phyloP scores from a whole-genome alignment of 1,284 basidiomycete species.

The Gomphus sp. region DNA sequence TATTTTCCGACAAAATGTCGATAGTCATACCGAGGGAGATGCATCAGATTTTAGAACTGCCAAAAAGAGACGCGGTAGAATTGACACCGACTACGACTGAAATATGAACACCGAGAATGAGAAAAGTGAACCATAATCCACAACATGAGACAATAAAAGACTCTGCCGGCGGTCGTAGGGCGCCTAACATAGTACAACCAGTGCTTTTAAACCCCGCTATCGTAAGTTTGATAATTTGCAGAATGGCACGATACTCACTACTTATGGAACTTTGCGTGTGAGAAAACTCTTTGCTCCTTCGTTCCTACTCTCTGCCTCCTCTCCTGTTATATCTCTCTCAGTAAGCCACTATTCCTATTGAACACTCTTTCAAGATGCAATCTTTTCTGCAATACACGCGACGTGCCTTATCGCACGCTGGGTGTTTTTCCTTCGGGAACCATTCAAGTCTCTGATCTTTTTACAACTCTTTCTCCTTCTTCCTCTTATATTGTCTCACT shows the following conservation, averaged over 20 bases:
- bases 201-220: too few species aligned
- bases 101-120: too few species aligned
- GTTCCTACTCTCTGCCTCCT: not conserved
- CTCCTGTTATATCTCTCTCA: not conserved
- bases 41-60: too few species aligned
- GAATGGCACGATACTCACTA: not conserved
- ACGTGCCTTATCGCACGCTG: constrained; percentile 44
- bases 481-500: not conserved
- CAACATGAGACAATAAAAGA: too few species aligned
- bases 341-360: not conserved
- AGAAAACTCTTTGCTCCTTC: not conserved
- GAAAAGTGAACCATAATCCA: too few species aligned
- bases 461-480: not conserved
- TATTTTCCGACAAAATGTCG: too few species aligned
- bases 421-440: constrained; percentile 53
- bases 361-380: constrained; percentile 37
- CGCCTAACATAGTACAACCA: too few species aligned
- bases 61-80: too few species aligned
- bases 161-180: too few species aligned
- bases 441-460: constrained; percentile 68
- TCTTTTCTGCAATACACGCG: constrained; percentile 36
- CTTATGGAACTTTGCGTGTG: not conserved
- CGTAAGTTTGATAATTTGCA: too few species aligned
- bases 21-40: too few species aligned
- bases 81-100: too few species aligned